Evolutionary conservation across 2,329 filamentous ascomycete species (phyloP).

Genomic region (Clonostachys byssicola): DNA sequence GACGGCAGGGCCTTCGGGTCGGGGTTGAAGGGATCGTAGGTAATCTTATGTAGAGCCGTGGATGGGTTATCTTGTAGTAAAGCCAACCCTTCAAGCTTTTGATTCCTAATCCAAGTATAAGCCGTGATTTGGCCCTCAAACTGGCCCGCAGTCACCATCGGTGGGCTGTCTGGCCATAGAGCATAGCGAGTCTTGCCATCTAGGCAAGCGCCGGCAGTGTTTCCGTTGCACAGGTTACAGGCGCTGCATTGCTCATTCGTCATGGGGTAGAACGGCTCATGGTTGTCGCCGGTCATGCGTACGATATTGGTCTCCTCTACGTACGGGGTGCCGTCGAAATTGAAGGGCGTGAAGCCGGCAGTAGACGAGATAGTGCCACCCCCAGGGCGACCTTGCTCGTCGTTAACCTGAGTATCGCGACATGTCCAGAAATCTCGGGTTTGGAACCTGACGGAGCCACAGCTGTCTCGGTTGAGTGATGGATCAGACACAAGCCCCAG

Average conservation of each 20-base stretch:
- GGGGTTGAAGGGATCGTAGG: conserved; percentile 4
- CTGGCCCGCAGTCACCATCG: conserved; percentile 5
- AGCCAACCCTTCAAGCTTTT: conserved; percentile 1
- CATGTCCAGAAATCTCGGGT: conserved; percentile 9
- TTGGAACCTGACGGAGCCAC: conserved; percentile 8
- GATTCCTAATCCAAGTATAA: conserved; percentile 7
- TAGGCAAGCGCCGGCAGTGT: conserved; percentile 6
- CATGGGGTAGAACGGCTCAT: too few relatives aligned
- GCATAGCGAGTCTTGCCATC: conserved; percentile 6
- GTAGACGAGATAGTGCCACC: conserved; percentile 6
- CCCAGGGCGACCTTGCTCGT: conserved; percentile 1
- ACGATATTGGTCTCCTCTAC: not conserved
- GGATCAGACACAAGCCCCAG: conserved; percentile 5
- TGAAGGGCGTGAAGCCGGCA: conserved; percentile 6
- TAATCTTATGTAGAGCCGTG: conserved; percentile 7
- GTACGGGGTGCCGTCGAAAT: conserved; percentile 7
- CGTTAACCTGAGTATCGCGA: conserved; percentile 6
- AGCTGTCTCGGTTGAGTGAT: conserved; percentile 8
- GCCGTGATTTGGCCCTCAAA: conserved; percentile 5
- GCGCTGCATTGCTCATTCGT: too few relatives aligned
- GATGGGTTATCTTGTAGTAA: not conserved
- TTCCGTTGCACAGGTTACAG: conserved; percentile 2
- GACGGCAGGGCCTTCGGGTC: conserved; percentile 5
- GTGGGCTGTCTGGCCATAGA: conserved; percentile 9
- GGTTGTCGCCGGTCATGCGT: conserved; percentile 1